Evolutionary conservation across 805 yeast species (phyloP), one percentile per base, ranked within the genome.

Genomic region (Lipomyces yamadae): DNA sequence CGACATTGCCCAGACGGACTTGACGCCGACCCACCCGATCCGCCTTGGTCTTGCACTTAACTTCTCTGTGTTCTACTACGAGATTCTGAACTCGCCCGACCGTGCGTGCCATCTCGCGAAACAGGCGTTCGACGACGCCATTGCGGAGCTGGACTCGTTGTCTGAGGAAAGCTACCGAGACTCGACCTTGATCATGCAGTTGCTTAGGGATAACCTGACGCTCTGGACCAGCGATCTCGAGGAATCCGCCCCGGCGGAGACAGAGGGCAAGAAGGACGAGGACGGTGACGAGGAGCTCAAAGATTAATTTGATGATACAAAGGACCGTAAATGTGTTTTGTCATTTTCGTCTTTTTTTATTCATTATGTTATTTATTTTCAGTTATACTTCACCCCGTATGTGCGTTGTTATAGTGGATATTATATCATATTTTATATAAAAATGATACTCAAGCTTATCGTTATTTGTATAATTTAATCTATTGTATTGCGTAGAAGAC

Each of bases 21-120:
- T 94, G 80, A 96, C 98, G 69, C 98, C 99, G 81, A 94, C 99
- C 73, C 99, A 94, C 81, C 98, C 98, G 81, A 93, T 95, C 81
- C 91, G 99, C 84, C 86, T 94, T 80, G 99, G 99, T 78, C 86
- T 91, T 80, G 97, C 97, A 70, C 85, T 91, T 80, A 91, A 91
- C 81, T 91, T 92, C 83, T 91, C 96, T 61, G 97, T 91, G 68
- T 91, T 91, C 84, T 91, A 92, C 85, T 91, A 91, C 78, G 97
- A 91, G 83, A 91, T 91, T 77, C 88, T 91, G 81, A 91, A 90
- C 81, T 89, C 96, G 68, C 97, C 97, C 76, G 97, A 91, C 80
- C 90, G 93, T 82, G 97, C 97, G 74, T 91, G 97, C 80, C 96
- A 91, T 80, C 86, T 91, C 81, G 97, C 97, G 74, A 91, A 91